phyloP scores from a whole-genome alignment of 768 basidiomycete genomes.

The Coprinellus aureogranulatus region DNA sequence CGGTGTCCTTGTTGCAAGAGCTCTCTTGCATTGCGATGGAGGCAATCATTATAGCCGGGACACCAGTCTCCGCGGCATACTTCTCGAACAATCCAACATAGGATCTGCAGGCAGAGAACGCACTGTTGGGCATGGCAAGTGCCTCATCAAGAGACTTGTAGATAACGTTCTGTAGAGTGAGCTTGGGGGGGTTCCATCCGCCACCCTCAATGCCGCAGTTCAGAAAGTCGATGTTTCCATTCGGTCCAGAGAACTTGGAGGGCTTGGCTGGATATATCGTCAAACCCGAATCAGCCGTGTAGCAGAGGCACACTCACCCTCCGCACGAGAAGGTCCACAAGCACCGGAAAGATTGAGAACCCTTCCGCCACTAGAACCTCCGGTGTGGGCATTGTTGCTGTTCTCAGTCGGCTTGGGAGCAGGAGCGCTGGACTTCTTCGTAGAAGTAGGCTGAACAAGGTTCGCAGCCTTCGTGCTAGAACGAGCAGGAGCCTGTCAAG shows the following conservation, averaged over 20 bases:
- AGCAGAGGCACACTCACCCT: constrained; percentile 29
- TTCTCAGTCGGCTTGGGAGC: neutral
- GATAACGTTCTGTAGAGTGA: constrained; percentile 53
- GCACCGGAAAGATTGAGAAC: constrained; percentile 35
- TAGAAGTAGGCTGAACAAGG: neutral
- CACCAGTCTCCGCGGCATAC: constrained; percentile 44
- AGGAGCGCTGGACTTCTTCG: neutral
- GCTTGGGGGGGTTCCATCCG: constrained; percentile 73
- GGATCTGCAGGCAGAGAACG: constrained; percentile 58
- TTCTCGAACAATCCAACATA: constrained; percentile 58
- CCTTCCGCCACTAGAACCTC: constrained; percentile 14
- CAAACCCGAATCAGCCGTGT: neutral
- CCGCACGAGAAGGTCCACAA: constrained; percentile 53
- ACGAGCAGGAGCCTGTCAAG: no score
- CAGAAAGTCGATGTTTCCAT: constrained; percentile 71
- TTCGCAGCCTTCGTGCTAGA: no score
- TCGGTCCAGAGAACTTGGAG: constrained; percentile 56
- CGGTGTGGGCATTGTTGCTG: neutral
- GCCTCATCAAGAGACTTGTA: constrained; percentile 46
- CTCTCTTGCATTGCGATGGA: constrained; percentile 88
- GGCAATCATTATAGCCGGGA: constrained; percentile 78
- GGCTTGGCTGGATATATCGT: constrained; percentile 39
- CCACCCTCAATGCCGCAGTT: constrained; percentile 72
- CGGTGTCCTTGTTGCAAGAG: constrained; percentile 59
- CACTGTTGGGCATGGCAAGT: constrained; percentile 44